phyloP scores from a whole-genome alignment of 495 filamentous ascomycete species.

The Podospora fimiseda region DNA sequence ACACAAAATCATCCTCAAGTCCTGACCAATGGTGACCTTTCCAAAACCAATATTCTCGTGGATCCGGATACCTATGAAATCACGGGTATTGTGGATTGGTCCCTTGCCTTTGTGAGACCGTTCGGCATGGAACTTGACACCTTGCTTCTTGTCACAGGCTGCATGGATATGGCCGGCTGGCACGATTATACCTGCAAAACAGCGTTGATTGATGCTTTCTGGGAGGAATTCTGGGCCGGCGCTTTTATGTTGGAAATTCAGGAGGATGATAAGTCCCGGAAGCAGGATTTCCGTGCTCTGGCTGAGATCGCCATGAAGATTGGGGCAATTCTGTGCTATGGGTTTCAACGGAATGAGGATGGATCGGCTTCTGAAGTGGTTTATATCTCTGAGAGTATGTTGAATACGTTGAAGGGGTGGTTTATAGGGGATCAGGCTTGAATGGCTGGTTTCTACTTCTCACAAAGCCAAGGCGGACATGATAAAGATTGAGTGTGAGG shows the following conservation, averaged over 20 bases:
- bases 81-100: conserved; percentile 7
- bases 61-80: conserved; percentile 8
- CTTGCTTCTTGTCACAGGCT: background rate
- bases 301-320: background rate
- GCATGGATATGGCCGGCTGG: background rate
- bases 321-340: background rate
- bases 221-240: background rate
- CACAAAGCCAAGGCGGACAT: no score
- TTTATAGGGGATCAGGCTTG: no score
- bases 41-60: conserved; percentile 8
- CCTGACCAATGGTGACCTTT: conserved; percentile 8
- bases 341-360: background rate
- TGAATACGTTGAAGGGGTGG: background rate
- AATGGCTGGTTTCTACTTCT: no score
- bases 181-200: background rate
- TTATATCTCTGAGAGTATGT: background rate
- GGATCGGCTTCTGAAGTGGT: background rate
- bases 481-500: no score
- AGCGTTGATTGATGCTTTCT: background rate
- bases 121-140: background rate
- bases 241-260: background rate
- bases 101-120: background rate
- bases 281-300: background rate
- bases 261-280: background rate
- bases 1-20: background rate